Evolutionary conservation across 148 eudicot genomes (phyloP), one percentile per base, ranked within the genome.

Genomic region (Drosera capensis): DNA sequence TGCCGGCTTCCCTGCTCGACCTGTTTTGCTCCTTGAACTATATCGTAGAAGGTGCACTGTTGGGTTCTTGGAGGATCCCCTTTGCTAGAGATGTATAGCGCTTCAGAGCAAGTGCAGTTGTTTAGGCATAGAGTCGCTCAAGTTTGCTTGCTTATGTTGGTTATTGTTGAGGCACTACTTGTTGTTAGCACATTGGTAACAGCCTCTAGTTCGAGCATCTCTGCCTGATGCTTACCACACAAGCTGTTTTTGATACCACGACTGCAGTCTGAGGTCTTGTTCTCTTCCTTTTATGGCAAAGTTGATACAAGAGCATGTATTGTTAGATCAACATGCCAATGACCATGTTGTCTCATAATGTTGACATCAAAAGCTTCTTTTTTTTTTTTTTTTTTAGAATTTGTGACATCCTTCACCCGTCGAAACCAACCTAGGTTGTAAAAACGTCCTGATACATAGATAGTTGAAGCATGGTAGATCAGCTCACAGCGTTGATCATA

Each of bases 41-140:
- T 23, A 38, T 54, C 72, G 59, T 73, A 92, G 23, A 76, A 19
- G 71, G 25, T 59, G 31, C 99, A 92, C 23, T 73, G 73, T 39
- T 50, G 31, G 8, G 12, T 38, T 0, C 20, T 21, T 0, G 44
- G 23, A 23, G 43, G 23, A 4, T 12, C 45, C 23, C 11, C 39
- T 23, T 42, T 44, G 1, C 9, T 49, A 17, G 45, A 56, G 5
- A 20, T 20, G 37, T 78, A 76, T 40, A 74, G 65, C 20, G 79
- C 95, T 28, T 88, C 77, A 21, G 46, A 54, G 64, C 99, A 92
- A 1, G 31, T 26, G 34, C 99, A 92, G 45, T 81, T 88, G 29
- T 68, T 65, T 43, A 73, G 43, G 46, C 95, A 92, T 42, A 48
- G 36, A 34, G 54, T 37, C 1, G 59, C 64, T 9, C 95, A 85